Conservation (phyloP, 768 basidiomycete species). For the Collybia sordida region DNA sequence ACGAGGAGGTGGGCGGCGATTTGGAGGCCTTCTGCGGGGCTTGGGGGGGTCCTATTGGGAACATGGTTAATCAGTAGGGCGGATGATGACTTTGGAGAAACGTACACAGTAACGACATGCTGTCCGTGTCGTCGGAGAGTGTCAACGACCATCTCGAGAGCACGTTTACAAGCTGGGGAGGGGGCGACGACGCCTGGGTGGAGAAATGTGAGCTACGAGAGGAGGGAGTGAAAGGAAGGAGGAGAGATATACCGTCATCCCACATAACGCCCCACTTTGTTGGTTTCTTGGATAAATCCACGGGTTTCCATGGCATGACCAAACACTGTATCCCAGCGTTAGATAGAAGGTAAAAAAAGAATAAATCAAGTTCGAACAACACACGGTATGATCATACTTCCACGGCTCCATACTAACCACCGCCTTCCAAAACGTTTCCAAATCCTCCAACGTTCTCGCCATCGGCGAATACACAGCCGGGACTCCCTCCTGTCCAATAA, state of each 20-base stretch:
- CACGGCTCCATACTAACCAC: conserved; percentile 62
- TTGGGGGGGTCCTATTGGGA: conserved; percentile 35
- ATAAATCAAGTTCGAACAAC: conserved; percentile 8
- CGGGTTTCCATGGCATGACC: conserved; percentile 39
- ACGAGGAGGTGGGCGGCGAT: conserved; percentile 53
- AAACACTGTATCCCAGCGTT: conserved; percentile 24
- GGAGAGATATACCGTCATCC: conserved; percentile 51
- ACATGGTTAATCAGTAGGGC: not conserved
- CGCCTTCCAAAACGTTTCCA: conserved; percentile 64
- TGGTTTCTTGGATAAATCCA: conserved; percentile 23
- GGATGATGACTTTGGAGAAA: not conserved
- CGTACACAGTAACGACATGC: conserved; percentile 47
- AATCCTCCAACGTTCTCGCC: conserved; percentile 57
- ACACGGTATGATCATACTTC: conserved; percentile 57
- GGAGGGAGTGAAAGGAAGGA: conserved; percentile 10
- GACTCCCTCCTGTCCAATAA: conserved; percentile 62
- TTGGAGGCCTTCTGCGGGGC: conserved; percentile 50
- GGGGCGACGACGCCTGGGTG: conserved; percentile 50
- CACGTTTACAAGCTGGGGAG: conserved; percentile 61
- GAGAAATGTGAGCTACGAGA: not conserved
- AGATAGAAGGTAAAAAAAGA: conserved; percentile 21
- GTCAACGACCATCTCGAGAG: conserved; percentile 45
- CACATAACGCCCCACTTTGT: conserved; percentile 61
- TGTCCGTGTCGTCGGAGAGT: conserved; percentile 46
- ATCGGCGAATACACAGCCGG: conserved; percentile 56